Base-by-base conservation (phyloP, 2,329 filamentous ascomycete genomes). In the Blastomyces gilchristii region DNA sequence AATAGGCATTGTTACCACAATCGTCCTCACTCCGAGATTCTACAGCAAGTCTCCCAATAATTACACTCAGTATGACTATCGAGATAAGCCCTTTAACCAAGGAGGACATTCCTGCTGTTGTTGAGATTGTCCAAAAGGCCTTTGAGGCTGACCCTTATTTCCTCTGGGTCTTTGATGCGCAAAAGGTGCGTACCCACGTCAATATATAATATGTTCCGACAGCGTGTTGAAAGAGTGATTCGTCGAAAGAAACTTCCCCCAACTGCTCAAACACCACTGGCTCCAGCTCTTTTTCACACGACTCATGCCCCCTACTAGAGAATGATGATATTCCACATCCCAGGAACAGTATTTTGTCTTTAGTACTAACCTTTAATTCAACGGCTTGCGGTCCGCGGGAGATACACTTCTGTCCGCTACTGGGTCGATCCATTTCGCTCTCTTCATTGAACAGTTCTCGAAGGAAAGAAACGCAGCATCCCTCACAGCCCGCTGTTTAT, bases 61-160 rank as follows among this genome's bases (percentile, higher is more conserved):
- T 11, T 37, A 47, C 7, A 16, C 28, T 25, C 28, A 58, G 58
- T 22, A 83, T 83, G 81, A 68, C 75, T 5, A 81, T 88, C 70
- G 72, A 82, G 65, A 81, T 89, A 63, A 75, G 79, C 4, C 79
- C 77, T 9, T 80, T 89, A 68, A 79, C 78, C 1, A 78, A 83
- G 67, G 70, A 72, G 58, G 86, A 89, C 67, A 87, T 88, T 61
- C 80, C 85, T 34, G 83, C 82, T 8, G 85, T 84, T 28, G 82
- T 88, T 60, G 80, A 82, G 49, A 86, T 84, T 54, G 85, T 89
- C 58, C 87, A 89, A 69, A 78, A 82, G 68, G 85, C 85, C 0
- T 89, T 89, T 70, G 81, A 80, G 6, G 79, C 85, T 12, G 87
- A 89, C 68, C 87, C 87, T 0, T 89, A 88, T 69, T 85, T 85